Percentiles rank a stretch among this genome's conserved stretches.
Evolutionary conservation across 73 alveolate genomes (phyloP).

Genomic region (Halteria grandinella): DNA sequence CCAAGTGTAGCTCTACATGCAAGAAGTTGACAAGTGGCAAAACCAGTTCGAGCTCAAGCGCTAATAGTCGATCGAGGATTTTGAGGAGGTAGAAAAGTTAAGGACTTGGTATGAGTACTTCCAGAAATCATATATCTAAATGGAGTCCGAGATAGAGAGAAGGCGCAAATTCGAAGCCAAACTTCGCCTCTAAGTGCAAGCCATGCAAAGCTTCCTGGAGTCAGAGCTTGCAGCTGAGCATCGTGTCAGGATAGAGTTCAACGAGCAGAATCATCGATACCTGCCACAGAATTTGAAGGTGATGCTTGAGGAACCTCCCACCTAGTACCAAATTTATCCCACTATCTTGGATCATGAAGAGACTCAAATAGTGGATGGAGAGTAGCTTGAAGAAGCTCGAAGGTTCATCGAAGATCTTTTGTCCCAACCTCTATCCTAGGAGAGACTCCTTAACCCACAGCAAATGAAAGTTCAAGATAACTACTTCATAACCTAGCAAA

Average conservation of each 20-base stretch:
- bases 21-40: conserved; percentile 28
- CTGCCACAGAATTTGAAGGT: conserved; percentile 50
- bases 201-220: not conserved
- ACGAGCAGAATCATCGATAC: conserved; percentile 41
- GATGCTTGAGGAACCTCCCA: conserved; percentile 55
- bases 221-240: conserved; percentile 12
- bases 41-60: conserved; percentile 9
- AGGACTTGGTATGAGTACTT: conserved; percentile 44
- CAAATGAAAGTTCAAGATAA: too few species aligned
- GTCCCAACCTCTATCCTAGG: too few species aligned
- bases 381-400: too few species aligned
- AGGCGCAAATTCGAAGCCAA: conserved; percentile 1
- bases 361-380: too few species aligned
- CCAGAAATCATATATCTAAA: conserved; percentile 6
- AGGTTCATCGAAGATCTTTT: too few species aligned
- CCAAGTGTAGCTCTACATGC: not conserved
- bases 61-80: conserved; percentile 21
- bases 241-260: conserved; percentile 13
- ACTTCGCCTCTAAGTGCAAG: not conserved
- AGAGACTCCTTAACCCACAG: too few species aligned
- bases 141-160: conserved; percentile 15
- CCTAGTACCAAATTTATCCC: conserved; percentile 47
- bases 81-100: conserved; percentile 34
- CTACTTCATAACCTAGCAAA: too few species aligned
- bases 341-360: too few species aligned